Evolutionary conservation across 2,329 filamentous ascomycete genomes (phyloP), one percentile per base, ranked within the genome.

Genomic region (Penicillium sp.): DNA sequence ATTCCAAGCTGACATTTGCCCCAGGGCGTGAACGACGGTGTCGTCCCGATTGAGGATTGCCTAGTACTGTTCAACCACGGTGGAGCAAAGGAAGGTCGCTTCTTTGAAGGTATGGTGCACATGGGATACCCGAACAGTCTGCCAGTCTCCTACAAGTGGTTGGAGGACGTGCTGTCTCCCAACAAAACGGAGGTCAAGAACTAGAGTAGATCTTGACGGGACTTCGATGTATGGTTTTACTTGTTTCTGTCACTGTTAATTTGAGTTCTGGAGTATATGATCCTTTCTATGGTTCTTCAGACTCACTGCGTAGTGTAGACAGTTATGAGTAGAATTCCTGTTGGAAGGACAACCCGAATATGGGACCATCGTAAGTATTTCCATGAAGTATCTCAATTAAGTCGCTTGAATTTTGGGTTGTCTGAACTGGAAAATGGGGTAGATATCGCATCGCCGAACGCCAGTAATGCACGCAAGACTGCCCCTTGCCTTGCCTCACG

Each of bases 41-140:
- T 89, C 45, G 88, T 88, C 79, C 87, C 87, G 0, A 87, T 89
- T 56, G 87, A 89, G 67, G 87, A 89, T 67, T 86, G 80, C 14
- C 82, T 87, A 75, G 73, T 89, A 51, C 74, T 89, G 53, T 83
- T 88, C 62, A 85, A 88, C 69, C 81, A 88, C 62, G 87, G 87
- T 2, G 80, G 78, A 31, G 85, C 85, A 13, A 90, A 90, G 75
- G 86, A 89, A 72, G 85, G 80, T 11, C 79, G 86, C 25, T 79
- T 89, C 73, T 87, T 88, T 59, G 75, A 81, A 0, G 82, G 83
- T 0, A 76, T 84, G 31, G 69, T 87, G 61, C 87, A 89, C 65
- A 89, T 89, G 87, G 87, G 87, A 13, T 89, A 89, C 67, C 87
- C 87, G 0, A 62, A 74, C 44, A 76, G 71, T 46, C 67, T 77